Percentiles rank a stretch among this genome's conserved stretches.
These are phyloP conservation scores for Rubus parviflorus DNA, from an alignment of 306 rosid genomes.

Conservation along the genomic window DNA sequence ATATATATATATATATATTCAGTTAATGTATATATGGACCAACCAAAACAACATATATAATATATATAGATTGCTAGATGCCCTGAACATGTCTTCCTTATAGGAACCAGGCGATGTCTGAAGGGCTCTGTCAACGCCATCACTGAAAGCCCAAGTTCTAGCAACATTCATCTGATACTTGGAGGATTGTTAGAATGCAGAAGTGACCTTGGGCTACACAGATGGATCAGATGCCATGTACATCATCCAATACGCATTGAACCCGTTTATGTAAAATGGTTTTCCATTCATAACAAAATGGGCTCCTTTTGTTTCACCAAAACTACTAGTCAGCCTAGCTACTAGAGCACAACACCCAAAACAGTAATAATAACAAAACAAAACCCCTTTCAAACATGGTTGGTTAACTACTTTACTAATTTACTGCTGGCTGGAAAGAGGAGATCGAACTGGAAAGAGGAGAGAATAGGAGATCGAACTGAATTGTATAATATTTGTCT, in stretches of 20 bases:
- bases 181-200: slow-evolving; percentile 47
- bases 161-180: slow-evolving; percentile 46
- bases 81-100: slow-evolving; percentile 49
- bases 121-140: slow-evolving; percentile 46
- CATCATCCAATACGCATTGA: slow-evolving; percentile 65
- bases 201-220: slow-evolving; percentile 37
- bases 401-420: no score
- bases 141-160: slow-evolving; percentile 58
- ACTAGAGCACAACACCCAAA: background rate
- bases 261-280: slow-evolving; percentile 44
- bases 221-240: slow-evolving; percentile 48
- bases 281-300: slow-evolving; percentile 34
- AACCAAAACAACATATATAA: no score
- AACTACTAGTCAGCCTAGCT: background rate
- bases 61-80: background rate
- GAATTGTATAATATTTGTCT: background rate
- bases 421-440: no score
- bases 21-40: no score
- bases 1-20: no score
- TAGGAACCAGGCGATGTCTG: slow-evolving; percentile 47
- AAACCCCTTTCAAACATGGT: background rate
- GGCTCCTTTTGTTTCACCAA: slow-evolving; percentile 36
- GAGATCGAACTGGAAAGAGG: background rate
- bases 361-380: background rate
- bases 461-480: background rate